Percentiles rank a stretch among this genome's conserved stretches.
Conservation (phyloP, 2,329 filamentous ascomycete species). For the Nemania sp. region DNA sequence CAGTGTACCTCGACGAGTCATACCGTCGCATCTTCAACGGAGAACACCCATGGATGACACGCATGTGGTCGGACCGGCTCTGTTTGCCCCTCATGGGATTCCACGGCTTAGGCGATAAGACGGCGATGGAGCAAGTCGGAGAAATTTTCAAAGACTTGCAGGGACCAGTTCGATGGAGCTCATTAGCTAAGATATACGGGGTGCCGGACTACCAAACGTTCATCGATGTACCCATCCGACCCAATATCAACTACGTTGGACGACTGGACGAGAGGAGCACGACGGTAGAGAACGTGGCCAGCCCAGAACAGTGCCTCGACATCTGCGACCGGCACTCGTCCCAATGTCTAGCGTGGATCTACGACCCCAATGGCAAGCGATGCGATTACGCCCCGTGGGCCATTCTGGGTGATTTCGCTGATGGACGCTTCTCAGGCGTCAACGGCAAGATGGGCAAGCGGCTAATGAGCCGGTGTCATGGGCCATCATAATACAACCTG, state of each 20-base stretch:
- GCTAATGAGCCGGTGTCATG: constrained; percentile 33
- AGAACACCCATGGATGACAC: constrained; percentile 53
- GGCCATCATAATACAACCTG: constrained; percentile 22
- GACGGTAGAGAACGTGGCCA: constrained; percentile 43
- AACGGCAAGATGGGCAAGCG: constrained; percentile 40
- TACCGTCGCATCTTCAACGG: constrained; percentile 61
- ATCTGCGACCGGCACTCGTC: constrained; percentile 46
- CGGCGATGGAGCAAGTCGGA: constrained; percentile 51
- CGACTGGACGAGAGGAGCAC: constrained; percentile 48
- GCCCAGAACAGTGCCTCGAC: constrained; percentile 47
- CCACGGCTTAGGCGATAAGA: constrained; percentile 51
- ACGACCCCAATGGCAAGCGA: constrained; percentile 43
- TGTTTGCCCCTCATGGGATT: constrained; percentile 60
- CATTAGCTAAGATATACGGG: constrained; percentile 55
- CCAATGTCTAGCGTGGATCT: constrained; percentile 57
- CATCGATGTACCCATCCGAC: constrained; percentile 41
- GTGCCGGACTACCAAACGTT: constrained; percentile 45
- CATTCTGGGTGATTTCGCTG: constrained; percentile 46
- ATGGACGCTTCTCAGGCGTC: constrained; percentile 44
- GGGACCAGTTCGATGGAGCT: constrained; percentile 52
- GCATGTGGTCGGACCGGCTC: constrained; percentile 53
- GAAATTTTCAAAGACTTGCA: constrained; percentile 44
- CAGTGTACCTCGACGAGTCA: constrained; percentile 58
- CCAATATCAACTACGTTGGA: constrained; percentile 55
- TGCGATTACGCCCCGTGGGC: constrained; percentile 56